Base-by-base conservation (phyloP, 2,329 filamentous ascomycete species). In the Colletotrichum sp. region DNA sequence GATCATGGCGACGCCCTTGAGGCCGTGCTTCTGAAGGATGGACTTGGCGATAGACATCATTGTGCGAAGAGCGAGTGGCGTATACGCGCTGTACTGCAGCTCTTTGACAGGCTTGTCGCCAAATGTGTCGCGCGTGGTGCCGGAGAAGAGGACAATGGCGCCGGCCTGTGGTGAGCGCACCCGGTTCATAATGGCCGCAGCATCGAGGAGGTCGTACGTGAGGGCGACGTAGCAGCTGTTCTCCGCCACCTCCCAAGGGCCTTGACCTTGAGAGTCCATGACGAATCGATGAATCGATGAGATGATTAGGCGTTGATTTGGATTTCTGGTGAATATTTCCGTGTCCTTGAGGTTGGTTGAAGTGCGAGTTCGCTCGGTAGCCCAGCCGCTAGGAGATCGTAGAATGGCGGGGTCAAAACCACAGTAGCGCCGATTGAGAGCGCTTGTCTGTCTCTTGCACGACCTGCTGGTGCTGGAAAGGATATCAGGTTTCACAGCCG, bases 71-170 rank as follows among this genome's bases (percentile, higher is more conserved):
- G 95, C 94, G 13, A 93, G 89, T 4, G 93, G 91, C 15, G 89
- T 86, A 84, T 98, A 98, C 10, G 95, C 91, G 21, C 92, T 92
- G 85, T 98, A 98, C 68, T 93, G 88, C 3, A 98, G 91, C 68
- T 94, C 91, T 39, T 92, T 92, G 75, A 98, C 94, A n/a, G 92
- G 88, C 76, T 93, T 93, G 73, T 90, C 88, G 69, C 87, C 88
- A 84, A 97, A 97, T 80, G 89, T 93, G 85, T 96, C 93, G 73
- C 95, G 89, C 4, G 95, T 98, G 2, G 94, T 96, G 70, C 94
- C 94, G 74, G 93, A 92, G 82, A 96, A 96, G 39, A 96, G 81
- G 12, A 96, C 94, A 65, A 95, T 93, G 15, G 94, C 94, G 7
- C 94, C 94, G 13, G 94, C 94, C 80, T 92, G 90, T 24, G 93